Evolutionary conservation across 1,139 yeast species (phyloP), one percentile per base, ranked within the genome.

Genomic region (Pichia terricola): DNA sequence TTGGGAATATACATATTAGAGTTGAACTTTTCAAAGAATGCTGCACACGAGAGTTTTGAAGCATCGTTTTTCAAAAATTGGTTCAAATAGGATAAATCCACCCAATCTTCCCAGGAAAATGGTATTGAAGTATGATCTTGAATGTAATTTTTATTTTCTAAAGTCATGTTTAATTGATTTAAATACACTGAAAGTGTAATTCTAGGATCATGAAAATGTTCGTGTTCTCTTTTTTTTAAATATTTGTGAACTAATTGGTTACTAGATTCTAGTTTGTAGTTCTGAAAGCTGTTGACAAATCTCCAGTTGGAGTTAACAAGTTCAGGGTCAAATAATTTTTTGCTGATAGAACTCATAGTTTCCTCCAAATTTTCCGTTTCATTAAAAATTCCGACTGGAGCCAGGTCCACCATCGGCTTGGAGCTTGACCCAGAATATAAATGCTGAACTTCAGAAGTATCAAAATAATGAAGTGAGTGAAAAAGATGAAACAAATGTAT

Each of bases 71-170:
- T 6, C 6, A 50, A 22, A 30, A 34, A 50, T 11, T 30, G 33
- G 16, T 77, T 70, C 39, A 79, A 59, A 3, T 58, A 43, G 4
- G 72, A 61, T 45, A 72, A 52, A 53, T 75, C 78, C 1, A 67
- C 66, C 79, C 80, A 76, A 51, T 76, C 81, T 36, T 68, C 68
- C 81, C 81, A 75, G 40, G 74, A 72, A 51, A 75, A 76, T 0
- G 82, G 81, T 2, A 60, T 41, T 4, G 28, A 33, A 16, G 46
- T 56, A 16, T 16, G 22, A 8, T 8, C 11, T 30, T 30, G 33
- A 8, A 11, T 8, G 33, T 30, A 8, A 11, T 30, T 11, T 8
- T 8, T 8, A 30, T 11, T 8, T 30, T 30, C 10, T 30, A 30
- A 30, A 8, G 11, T 8, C 33, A 8, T 30, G 41, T 49, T 38